Conservation (phyloP, 768 basidiomycete genomes). For the Hygrocybe coccinea region DNA sequence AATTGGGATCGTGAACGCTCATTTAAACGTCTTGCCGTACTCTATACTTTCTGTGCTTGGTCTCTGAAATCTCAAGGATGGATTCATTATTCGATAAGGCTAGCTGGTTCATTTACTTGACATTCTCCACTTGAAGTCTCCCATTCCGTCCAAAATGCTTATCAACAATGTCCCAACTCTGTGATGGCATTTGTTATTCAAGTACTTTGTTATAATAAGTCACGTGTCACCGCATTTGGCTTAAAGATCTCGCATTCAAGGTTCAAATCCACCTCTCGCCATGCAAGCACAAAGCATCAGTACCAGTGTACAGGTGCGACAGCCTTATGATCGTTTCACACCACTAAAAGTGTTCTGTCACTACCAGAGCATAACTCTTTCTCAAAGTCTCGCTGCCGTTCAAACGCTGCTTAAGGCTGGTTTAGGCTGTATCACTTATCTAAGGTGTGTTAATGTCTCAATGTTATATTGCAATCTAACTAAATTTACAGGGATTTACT, state of each 20-base stretch:
- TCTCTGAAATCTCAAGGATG: too few species aligned
- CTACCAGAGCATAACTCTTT: conserved; percentile 43
- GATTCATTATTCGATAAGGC: too few species aligned
- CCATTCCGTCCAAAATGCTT: too few species aligned
- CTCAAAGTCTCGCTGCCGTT: conserved; percentile 64
- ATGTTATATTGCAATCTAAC: not conserved
- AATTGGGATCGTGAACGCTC: too few species aligned
- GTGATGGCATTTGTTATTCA: too few species aligned
- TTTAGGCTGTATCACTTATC: conserved; percentile 70
- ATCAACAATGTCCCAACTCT: too few species aligned
- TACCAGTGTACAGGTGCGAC: conserved; percentile 23
- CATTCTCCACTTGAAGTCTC: too few species aligned
- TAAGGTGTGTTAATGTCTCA: conserved; percentile 43
- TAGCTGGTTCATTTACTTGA: too few species aligned
- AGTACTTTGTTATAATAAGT: too few species aligned
- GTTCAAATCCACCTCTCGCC: not conserved
- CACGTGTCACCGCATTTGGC: not conserved
- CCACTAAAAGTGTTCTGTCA: not conserved
- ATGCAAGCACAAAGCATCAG: conserved; percentile 41
- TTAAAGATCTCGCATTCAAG: not conserved
- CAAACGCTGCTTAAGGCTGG: conserved; percentile 70
- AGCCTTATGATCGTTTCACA: too few species aligned
- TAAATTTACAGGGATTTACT: conserved; percentile 55
- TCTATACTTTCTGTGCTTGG: too few species aligned
- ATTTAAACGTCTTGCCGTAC: too few species aligned